These are phyloP conservation scores for Erythrobasidium yunnanense DNA, from an alignment of 768 basidiomycete species.

Conservation along the genomic window DNA sequence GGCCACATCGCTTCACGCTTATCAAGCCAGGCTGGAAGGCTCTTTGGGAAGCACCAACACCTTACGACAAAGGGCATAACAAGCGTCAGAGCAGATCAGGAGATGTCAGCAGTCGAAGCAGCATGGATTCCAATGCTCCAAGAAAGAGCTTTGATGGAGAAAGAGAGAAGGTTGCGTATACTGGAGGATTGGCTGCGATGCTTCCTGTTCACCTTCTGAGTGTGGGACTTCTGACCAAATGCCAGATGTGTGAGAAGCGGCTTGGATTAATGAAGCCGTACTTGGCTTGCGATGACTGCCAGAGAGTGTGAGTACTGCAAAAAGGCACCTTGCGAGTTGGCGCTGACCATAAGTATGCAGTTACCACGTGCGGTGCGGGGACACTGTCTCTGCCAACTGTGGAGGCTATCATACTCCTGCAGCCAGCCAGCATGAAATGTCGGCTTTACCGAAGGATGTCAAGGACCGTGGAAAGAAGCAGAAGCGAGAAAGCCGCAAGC, in stretches of 20 bases:
- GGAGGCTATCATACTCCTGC: neutral
- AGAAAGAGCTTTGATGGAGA: constrained; percentile 7
- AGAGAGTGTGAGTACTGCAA: constrained; percentile 55
- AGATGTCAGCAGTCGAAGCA: neutral
- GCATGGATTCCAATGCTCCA: neutral
- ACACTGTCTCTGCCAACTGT: constrained; percentile 51
- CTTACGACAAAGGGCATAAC: constrained; percentile 12
- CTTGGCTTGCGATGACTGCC: constrained; percentile 80
- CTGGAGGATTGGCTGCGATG: neutral
- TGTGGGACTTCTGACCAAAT: constrained; percentile 48
- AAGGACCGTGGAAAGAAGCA: constrained; percentile 2
- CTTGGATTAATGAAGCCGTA: constrained; percentile 70
- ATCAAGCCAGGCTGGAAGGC: constrained; percentile 57
- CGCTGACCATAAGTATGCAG: no score
- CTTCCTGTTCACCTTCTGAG: neutral
- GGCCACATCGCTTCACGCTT: constrained; percentile 66
- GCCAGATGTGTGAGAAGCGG: constrained; percentile 69
- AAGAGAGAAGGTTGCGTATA: neutral
- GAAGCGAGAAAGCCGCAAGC: constrained; percentile 18
- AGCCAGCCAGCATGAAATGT: neutral
- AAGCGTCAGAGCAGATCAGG: neutral
- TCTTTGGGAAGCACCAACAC: constrained; percentile 32
- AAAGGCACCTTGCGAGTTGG: no score
- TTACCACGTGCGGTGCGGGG: constrained; percentile 78
- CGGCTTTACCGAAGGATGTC: neutral